These are phyloP conservation scores for Penicillium cinerascens DNA, from an alignment of 495 filamentous ascomycete species.

Conservation along the genomic window DNA sequence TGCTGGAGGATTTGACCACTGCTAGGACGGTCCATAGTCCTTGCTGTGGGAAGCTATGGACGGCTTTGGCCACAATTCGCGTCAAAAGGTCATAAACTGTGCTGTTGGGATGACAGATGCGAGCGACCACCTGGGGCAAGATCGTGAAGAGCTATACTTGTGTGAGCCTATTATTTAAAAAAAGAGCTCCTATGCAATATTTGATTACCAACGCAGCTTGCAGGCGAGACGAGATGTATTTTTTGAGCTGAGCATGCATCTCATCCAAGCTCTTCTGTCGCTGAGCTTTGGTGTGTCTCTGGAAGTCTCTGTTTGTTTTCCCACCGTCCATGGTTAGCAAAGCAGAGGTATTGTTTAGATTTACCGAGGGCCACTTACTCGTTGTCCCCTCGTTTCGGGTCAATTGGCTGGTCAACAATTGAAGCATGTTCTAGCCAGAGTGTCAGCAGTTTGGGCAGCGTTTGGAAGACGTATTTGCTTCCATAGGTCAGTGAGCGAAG, in stretches of 20 bases:
- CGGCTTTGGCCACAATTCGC: conserved; percentile 76
- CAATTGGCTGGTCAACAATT: conserved; percentile 62
- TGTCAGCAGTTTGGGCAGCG: conserved; percentile 82
- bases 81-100: conserved; percentile 72
- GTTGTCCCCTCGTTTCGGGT: conserved; percentile 61
- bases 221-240: conserved; percentile 62
- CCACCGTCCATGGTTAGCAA: conserved; percentile 2
- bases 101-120: conserved; percentile 80
- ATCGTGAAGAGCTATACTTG: conserved; percentile 71
- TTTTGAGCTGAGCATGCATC: conserved; percentile 68
- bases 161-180: not conserved
- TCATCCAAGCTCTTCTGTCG: conserved; percentile 64
- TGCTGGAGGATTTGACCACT: conserved; percentile 60
- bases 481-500: conserved; percentile 80
- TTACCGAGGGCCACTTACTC: conserved; percentile 35
- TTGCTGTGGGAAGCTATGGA: conserved; percentile 77
- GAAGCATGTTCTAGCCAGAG: conserved; percentile 91
- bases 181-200: not conserved
- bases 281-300: conserved; percentile 49
- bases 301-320: conserved; percentile 47
- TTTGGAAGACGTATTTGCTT: conserved; percentile 93
- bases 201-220: conserved; percentile 66
- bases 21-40: conserved; percentile 91
- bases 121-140: conserved; percentile 84
- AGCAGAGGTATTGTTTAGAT: not conserved